phyloP scores from a whole-genome alignment of 192 early-diverging fungal species.

The Coemansia sp. region DNA sequence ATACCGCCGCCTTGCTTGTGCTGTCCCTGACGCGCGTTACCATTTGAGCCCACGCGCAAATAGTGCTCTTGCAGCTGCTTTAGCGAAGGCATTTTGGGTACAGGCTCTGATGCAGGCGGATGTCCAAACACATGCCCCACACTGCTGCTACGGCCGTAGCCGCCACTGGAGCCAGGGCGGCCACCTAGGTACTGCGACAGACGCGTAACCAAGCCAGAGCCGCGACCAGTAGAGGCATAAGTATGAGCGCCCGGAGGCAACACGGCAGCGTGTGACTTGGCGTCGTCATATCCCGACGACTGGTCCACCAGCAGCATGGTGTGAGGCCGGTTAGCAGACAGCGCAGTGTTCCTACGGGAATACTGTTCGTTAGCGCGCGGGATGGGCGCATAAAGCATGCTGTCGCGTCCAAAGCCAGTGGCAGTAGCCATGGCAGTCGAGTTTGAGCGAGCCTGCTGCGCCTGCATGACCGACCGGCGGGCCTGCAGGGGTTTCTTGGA shows the following conservation, averaged over 20 bases:
- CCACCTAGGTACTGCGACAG: conserved; percentile 41
- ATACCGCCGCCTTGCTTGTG: not conserved
- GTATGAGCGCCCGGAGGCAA: not conserved
- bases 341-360: conserved; percentile 7
- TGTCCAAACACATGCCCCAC: not conserved
- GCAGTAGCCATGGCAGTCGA: too few relatives aligned
- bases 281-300: conserved; percentile 21
- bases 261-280: not conserved
- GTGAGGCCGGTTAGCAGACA: conserved; percentile 22
- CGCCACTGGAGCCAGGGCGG: not conserved
- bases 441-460: too few relatives aligned
- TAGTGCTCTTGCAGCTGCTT: conserved; percentile 50
- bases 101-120: not conserved
- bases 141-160: not conserved
- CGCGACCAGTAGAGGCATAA: not conserved
- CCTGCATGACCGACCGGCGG: conserved; percentile 17
- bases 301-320: conserved; percentile 47
- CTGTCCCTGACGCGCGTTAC: not conserved
- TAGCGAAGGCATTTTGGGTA: conserved; percentile 35
- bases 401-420: conserved; percentile 8
- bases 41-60: conserved; percentile 23
- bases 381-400: conserved; percentile 42
- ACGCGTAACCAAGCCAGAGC: conserved; percentile 26
- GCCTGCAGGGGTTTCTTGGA: not conserved
- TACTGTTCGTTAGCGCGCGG: not conserved